Evolutionary conservation across 2,329 filamentous ascomycete genomes (phyloP), one percentile per base, ranked within the genome.

Genomic region (Calonectria crousiana): DNA sequence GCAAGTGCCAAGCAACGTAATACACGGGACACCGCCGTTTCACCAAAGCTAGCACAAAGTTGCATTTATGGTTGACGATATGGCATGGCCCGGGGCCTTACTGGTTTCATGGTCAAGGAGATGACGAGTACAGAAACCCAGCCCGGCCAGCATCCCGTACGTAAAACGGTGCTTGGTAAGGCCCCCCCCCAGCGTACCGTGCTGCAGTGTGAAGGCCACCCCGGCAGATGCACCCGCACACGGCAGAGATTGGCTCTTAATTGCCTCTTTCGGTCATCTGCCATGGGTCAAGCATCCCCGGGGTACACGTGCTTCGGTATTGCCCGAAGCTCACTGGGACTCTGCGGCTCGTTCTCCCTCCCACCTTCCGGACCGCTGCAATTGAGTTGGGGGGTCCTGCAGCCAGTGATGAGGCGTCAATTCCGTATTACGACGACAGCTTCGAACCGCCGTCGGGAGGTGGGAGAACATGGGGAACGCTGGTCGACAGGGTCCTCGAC

Each of bases 371-470:
- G 38, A n/a, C 26, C 1, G 41, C 32, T 34, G 38, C 38, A 49
- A 11, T 13, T 23, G 41, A 28, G 38, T 14, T 14, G 28, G 41
- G 53, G 41, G 41, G 13, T 38, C 38, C 53, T 49, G 51, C 70
- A 68, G 70, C 70, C 70, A 72, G 64, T 72, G 53, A 49, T 20
- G 28, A 41, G 23, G 26, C 30, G 47, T 16, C 41, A 18, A 67
- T 72, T 68, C 34, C 13, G 34, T 30, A 72, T 72, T 67, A 72
- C 70, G 70, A 28, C 64, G 52, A 28, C 68, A 4, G 47, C 34
- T 18, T 51, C 32, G 64, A 60, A 56, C 23, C 4, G 2, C 6
- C 36, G 18, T 23, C 60, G 60, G 60, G 60, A 65, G 60, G 49
- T 56, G 49, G 32, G 41, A 51, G 41, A 51, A n/a, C 30, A 36